Base-by-base conservation (phyloP, 768 basidiomycete species). In the Pholiota conissans region DNA sequence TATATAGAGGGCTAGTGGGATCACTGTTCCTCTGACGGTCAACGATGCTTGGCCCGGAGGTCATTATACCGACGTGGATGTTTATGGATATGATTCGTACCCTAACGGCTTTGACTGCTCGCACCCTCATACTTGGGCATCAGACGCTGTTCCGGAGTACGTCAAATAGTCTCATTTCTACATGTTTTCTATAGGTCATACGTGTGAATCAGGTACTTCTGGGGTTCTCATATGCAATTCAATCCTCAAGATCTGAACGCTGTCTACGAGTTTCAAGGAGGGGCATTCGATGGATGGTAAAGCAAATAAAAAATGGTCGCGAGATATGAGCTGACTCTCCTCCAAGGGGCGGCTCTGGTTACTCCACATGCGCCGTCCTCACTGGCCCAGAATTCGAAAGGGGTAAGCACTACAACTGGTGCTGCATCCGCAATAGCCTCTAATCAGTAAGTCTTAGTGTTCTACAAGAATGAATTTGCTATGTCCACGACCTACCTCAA, bases 61-160 rank as follows among this genome's bases (percentile, higher is more conserved):
- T 6, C 79, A 80, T 63, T 80, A 72, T 48, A 69, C 71, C n/a
- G 70, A 69, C 18, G 77, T 80, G 26, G 66, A 83, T 60, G 72
- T 83, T n/a, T 83, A 79, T 67, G 81, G 80, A 40, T 79, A 79
- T 54, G 76, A 78, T 56, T 76, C 76, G 26, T 83, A 83, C 58
- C 80, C 81, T 1, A 79, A 81, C 55, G 79, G 79, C 1, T 84
- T 84, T 60, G 80, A 84, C 63, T 84, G 84, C 61, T 73, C 77
- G 1, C 57, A 78, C 55, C 81, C 83, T 1, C 60, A 77, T 39
- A 67, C 60, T 7, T 84, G 84, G 84, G 58, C 69, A 14, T 49
- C 79, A 1, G 65, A 74, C 49, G 76, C 74, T 24, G 80, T 82
- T 34, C 75, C 79, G 10, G 70, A 72, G 78, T 74, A 60, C 32